These are phyloP conservation scores for Corymbia calophylla DNA, from an alignment of 441 rosid species.

Conservation along the genomic window DNA sequence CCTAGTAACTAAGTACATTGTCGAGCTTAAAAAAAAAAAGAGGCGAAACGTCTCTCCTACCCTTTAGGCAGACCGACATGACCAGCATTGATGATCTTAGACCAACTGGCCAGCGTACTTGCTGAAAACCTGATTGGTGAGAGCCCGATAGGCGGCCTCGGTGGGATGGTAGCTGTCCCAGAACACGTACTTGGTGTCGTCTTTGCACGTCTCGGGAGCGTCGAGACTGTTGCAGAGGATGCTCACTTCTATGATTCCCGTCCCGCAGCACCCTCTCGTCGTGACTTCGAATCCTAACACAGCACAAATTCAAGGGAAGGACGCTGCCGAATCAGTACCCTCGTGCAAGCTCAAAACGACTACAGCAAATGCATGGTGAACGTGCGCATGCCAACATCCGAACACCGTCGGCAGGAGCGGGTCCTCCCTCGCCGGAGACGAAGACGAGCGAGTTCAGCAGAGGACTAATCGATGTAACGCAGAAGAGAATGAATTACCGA, in stretches of 20 bases:
- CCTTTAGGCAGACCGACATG: neutral
- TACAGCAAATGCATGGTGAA: neutral
- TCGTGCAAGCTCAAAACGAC: neutral
- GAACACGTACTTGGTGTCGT: conserved; percentile 41
- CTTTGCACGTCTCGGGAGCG: conserved; percentile 25
- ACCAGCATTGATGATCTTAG: neutral
- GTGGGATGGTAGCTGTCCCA: conserved; percentile 83
- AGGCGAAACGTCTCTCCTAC: neutral
- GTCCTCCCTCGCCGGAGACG: neutral
- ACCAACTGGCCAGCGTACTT: neutral
- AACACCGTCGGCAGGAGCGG: neutral
- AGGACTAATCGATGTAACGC: neutral
- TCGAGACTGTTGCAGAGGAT: conserved; percentile 18
- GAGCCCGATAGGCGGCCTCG: conserved; percentile 33
- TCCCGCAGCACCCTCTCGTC: conserved; percentile 56
- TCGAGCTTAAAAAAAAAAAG: no score
- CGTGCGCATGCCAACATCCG: neutral
- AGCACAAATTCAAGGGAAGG: neutral
- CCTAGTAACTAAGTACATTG: no score
- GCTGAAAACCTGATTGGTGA: neutral
- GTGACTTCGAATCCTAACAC: conserved; percentile 49
- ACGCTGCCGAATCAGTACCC: neutral
- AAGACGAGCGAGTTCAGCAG: neutral
- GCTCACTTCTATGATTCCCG: conserved; percentile 30
- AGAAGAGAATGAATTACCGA: neutral